phyloP scores from a whole-genome alignment of 2,329 filamentous ascomycete species.

The Seiridium cupressi region DNA sequence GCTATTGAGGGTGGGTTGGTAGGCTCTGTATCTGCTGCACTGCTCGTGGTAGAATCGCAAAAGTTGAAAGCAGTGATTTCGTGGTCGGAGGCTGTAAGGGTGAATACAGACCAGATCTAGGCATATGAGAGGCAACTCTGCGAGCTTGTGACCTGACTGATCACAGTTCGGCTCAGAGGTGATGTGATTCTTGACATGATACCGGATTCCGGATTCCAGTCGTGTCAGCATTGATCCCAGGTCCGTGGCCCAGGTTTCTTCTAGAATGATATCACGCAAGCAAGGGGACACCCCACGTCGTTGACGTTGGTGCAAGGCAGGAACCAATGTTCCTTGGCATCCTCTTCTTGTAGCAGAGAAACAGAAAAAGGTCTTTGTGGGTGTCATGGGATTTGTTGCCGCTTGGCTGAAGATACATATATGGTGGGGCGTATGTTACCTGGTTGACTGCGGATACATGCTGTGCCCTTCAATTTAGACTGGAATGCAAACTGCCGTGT shows the following conservation, averaged over 20 bases:
- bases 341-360: too few relatives aligned
- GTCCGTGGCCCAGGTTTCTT: background rate
- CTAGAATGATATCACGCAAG: background rate
- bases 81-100: background rate
- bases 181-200: background rate
- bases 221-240: background rate
- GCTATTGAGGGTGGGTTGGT: background rate
- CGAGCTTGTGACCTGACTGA: background rate
- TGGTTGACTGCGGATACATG: too few relatives aligned
- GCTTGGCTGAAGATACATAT: too few relatives aligned
- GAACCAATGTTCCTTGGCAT: too few relatives aligned
- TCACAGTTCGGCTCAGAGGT: background rate
- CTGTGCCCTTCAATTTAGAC: too few relatives aligned
- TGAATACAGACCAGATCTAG: background rate
- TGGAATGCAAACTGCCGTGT: too few relatives aligned
- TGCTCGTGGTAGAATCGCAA: background rate
- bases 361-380: too few relatives aligned
- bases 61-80: background rate
- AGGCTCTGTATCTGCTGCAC: background rate
- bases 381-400: too few relatives aligned
- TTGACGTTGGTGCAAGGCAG: background rate
- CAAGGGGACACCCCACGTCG: background rate
- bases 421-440: too few relatives aligned
- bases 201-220: background rate
- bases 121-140: background rate